Percentiles rank a stretch among this genome's conserved stretches.
These are phyloP conservation scores for Jackrogersella multiformis DNA, from an alignment of 495 filamentous ascomycete genomes.

Conservation along the genomic window DNA sequence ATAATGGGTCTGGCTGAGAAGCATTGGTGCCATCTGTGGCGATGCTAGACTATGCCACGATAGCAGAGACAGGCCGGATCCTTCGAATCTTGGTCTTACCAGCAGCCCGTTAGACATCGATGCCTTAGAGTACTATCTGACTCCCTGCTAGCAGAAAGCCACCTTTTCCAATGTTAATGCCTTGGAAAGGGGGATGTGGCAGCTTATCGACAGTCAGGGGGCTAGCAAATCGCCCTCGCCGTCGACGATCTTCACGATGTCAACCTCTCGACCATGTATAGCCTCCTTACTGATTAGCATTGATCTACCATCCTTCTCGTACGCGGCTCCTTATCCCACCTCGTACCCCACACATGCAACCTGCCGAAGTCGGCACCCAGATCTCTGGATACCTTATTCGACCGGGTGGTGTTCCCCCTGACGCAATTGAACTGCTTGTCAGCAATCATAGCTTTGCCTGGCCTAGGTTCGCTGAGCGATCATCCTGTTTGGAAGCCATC, in stretches of 20 bases:
- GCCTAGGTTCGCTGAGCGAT: constrained; percentile 9
- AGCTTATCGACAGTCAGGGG: constrained; percentile 24
- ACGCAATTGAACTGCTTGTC: constrained; percentile 35
- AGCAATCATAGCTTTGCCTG: constrained; percentile 10
- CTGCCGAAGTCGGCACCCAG: constrained; percentile 42
- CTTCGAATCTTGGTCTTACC: constrained; percentile 28
- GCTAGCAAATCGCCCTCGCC: constrained; percentile 15
- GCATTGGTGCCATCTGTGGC: constrained; percentile 20
- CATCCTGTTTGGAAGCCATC: constrained; percentile 10
- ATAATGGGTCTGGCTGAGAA: constrained; percentile 23
- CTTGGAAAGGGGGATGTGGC: constrained; percentile 12
- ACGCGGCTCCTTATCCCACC: constrained; percentile 35
- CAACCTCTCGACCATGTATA: constrained; percentile 21
- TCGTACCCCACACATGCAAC: constrained; percentile 41
- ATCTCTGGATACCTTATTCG: constrained; percentile 35
- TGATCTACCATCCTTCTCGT: constrained; percentile 28
- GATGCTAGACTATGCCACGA: constrained; percentile 36
- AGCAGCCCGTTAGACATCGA: constrained; percentile 23
- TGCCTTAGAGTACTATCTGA: constrained; percentile 27
- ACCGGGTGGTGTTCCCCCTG: constrained; percentile 39
- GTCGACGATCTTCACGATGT: constrained; percentile 40
- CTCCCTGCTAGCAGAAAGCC: constrained; percentile 6
- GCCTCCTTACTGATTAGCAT: constrained; percentile 25
- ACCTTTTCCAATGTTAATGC: constrained; percentile 3
- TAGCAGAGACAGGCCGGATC: constrained; percentile 19